Conservation (phyloP, 192 early-diverging fungal species). For the Radiomyces spectabilis region DNA sequence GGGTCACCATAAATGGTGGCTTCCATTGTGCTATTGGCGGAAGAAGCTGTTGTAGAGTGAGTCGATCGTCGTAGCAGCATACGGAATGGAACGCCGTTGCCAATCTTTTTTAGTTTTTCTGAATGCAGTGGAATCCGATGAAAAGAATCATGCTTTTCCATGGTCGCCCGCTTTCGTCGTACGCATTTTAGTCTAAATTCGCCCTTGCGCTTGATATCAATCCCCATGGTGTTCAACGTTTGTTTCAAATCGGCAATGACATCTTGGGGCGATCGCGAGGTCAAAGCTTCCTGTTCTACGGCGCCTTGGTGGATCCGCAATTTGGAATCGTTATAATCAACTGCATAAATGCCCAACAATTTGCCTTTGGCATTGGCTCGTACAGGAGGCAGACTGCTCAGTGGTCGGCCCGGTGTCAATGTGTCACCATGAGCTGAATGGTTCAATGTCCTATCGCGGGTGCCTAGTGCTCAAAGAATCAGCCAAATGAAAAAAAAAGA, state of each 20-base stretch:
- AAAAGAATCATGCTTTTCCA: too few relatives aligned
- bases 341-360: not conserved
- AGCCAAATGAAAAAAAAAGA: not conserved
- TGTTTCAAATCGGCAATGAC: constrained; percentile 61
- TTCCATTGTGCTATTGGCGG: not conserved
- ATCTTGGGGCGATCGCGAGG: constrained; percentile 55
- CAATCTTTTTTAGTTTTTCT: not conserved
- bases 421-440: not conserved
- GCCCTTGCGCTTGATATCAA: constrained; percentile 43
- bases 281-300: constrained; percentile 62
- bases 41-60: not conserved
- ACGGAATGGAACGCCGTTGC: not conserved
- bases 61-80: not conserved
- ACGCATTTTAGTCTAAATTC: constrained; percentile 54
- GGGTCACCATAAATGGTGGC: constrained; percentile 47
- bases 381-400: not conserved
- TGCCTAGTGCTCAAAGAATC: not conserved
- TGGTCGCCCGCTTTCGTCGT: constrained; percentile 29
- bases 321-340: constrained; percentile 30
- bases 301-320: constrained; percentile 69
- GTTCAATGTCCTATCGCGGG: constrained; percentile 16
- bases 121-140: too few relatives aligned
- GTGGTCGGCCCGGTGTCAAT: too few relatives aligned
- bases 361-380: not conserved
- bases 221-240: constrained; percentile 39